phyloP scores from a whole-genome alignment of 1,139 yeast genomes.

The Candida glucosophila region DNA sequence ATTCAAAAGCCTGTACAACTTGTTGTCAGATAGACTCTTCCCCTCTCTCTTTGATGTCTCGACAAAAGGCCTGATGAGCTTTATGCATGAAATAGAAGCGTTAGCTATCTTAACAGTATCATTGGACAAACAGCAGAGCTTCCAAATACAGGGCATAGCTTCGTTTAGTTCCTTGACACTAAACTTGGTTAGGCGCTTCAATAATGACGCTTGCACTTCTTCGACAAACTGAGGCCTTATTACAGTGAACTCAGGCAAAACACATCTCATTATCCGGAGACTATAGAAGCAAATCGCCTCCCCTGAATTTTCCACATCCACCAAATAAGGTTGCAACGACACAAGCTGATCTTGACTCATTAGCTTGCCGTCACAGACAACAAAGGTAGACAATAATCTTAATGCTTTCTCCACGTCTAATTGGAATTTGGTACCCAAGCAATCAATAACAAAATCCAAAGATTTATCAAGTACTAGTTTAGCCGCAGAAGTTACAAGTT shows the following conservation, averaged over 20 bases:
- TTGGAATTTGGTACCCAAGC: constrained; percentile 9
- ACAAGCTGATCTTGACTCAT: constrained; percentile 59
- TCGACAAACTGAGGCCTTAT: constrained; percentile 44
- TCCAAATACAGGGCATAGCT: constrained; percentile 65
- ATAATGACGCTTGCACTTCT: constrained; percentile 43
- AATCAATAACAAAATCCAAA: constrained; percentile 21
- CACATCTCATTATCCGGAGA: constrained; percentile 43
- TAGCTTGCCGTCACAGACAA: constrained; percentile 40
- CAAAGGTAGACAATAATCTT: constrained; percentile 44
- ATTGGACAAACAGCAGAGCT: constrained; percentile 35
- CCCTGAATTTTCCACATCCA: constrained; percentile 33
- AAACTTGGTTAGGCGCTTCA: constrained; percentile 51
- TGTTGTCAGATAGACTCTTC: constrained; percentile 23
- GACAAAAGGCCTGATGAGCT: constrained; percentile 36
- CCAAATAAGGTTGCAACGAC: constrained; percentile 50
- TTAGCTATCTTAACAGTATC: constrained; percentile 44
- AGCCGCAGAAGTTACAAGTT: constrained; percentile 8
- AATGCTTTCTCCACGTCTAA: constrained; percentile 25
- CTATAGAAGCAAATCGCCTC: constrained; percentile 35
- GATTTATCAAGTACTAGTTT: constrained; percentile 14
- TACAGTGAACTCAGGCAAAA: constrained; percentile 34
- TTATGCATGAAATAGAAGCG: constrained; percentile 55
- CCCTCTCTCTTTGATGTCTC: constrained; percentile 13
- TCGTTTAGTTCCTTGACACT: constrained; percentile 50
- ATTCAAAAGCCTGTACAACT: constrained; percentile 48